Percentiles rank a stretch among this genome's conserved stretches.
Evolutionary conservation across 1,284 basidiomycete species (phyloP).

Genomic region (Mycosarcoma mackinlayi): DNA sequence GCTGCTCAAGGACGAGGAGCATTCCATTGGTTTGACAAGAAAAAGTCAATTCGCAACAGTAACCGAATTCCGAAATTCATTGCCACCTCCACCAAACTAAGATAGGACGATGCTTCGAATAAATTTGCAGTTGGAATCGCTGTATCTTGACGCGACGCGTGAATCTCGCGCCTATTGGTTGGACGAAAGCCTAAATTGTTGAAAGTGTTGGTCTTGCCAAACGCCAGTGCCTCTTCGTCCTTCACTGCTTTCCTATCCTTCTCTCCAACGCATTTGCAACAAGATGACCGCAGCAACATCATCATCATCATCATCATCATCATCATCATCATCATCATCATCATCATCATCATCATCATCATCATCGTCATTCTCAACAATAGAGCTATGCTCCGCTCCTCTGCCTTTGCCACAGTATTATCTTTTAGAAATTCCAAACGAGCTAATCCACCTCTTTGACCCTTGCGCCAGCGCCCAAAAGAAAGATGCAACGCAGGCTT

Average conservation of each 20-base stretch:
- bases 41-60: conserved; percentile 6
- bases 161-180: conserved; percentile 1
- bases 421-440: conserved; percentile 53
- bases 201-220: conserved; percentile 33
- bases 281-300: conserved; percentile 7
- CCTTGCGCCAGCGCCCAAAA: conserved; percentile 11
- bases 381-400: conserved; percentile 28
- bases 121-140: conserved; percentile 14
- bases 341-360: conserved; percentile 21
- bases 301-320: conserved; percentile 21
- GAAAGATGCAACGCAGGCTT: conserved; percentile 5
- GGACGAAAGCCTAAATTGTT: not conserved
- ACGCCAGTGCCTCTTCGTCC: not conserved
- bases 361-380: conserved; percentile 19
- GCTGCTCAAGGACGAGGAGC: not conserved
- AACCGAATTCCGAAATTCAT: conserved; percentile 17
- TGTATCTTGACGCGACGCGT: conserved; percentile 41
- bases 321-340: conserved; percentile 13
- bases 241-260: not conserved
- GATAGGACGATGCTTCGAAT: not conserved
- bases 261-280: not conserved
- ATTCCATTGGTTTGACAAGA: conserved; percentile 1
- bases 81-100: conserved; percentile 24
- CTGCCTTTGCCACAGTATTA: conserved; percentile 40
- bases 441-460: conserved; percentile 47